Evolutionary conservation across 2,329 filamentous ascomycete genomes (phyloP), one percentile per base, ranked within the genome.

Genomic region (Aspergillus sp.): DNA sequence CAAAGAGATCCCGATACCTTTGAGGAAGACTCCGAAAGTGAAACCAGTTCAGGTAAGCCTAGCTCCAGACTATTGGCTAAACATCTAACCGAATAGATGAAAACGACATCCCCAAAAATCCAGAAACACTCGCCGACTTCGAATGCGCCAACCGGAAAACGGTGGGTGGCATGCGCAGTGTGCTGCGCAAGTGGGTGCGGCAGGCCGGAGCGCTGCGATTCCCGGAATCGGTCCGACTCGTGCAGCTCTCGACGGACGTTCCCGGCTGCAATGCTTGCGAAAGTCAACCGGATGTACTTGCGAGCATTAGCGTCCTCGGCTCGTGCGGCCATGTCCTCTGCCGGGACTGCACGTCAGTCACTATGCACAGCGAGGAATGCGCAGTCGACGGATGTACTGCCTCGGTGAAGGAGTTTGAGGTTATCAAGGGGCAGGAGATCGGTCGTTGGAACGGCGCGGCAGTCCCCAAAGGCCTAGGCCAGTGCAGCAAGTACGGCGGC

Each of bases 311-410:
- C 11, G 47, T 75, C 4, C 57, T 72, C 7, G 59, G 61, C 1
- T 54, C 55, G 4, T 76, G 72, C 39, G 72, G 72, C 0, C 73
- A 77, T 43, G 39, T 59, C 1, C 43, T 69, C n/a, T 75, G 72
- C 45, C 41, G 50, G 13, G 26, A 33, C 1, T 73, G 69, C 33
- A 44, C 59, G 12, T 35, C 35, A 4, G 11, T 33, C 11, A 44
- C 44, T 4, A 29, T 40, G 10, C 24, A 29, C 12, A 39, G 39
- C 14, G 54, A 60, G 25, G 51, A 54, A 29, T 73, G 69, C 36
- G 43, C 48, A 3, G 55, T 63, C 1, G 4, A 36, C 1, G 59
- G 55, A 7, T 75, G 71, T 41, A 45, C 48, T 3, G 58, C 55
- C 1, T 44, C 54, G 3, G 56, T 64, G 26, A 47, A 56, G 20